phyloP scores from a whole-genome alignment of 768 basidiomycete species.

The Collybia sordida region DNA sequence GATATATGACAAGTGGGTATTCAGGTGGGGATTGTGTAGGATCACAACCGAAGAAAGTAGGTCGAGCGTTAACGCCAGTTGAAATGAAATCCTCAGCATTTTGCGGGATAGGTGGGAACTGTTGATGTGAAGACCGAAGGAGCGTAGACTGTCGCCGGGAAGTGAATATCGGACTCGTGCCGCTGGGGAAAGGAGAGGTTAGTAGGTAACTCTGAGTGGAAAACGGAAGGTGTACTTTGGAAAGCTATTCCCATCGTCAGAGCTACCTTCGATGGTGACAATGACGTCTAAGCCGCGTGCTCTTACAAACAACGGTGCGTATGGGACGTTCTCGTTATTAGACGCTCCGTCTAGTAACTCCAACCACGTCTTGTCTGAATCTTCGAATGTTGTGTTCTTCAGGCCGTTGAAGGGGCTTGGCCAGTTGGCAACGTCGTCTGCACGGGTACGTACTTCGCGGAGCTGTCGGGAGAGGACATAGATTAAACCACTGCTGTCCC shows the following conservation, averaged over 20 bases:
- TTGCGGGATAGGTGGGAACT: conserved; percentile 63
- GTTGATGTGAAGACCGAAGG: conserved; percentile 51
- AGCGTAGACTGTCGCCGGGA: conserved; percentile 41
- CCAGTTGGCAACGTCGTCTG: conserved; percentile 68
- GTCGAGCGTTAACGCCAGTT: conserved; percentile 61
- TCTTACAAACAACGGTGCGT: conserved; percentile 70
- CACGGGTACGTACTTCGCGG: conserved; percentile 45
- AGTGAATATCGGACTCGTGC: conserved; percentile 48
- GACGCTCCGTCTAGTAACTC: conserved; percentile 72
- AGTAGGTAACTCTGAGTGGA: neutral
- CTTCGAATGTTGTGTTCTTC: conserved; percentile 47
- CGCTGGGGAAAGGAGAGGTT: conserved; percentile 32
- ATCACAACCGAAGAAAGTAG: conserved; percentile 83
- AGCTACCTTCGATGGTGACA: conserved; percentile 69
- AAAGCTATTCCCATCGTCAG: conserved; percentile 61
- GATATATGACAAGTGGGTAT: conserved; percentile 69
- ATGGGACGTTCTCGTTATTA: conserved; percentile 69
- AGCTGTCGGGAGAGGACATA: conserved; percentile 51
- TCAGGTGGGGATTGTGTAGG: conserved; percentile 46
- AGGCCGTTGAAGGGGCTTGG: conserved; percentile 61
- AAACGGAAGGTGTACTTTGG: conserved; percentile 53
- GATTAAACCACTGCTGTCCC: conserved; percentile 39
- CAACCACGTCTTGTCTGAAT: conserved; percentile 50
- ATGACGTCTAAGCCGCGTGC: conserved; percentile 71
- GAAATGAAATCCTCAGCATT: conserved; percentile 50